phyloP scores from a whole-genome alignment of 2,329 filamentous ascomycete genomes.

The Penicillium sp. region DNA sequence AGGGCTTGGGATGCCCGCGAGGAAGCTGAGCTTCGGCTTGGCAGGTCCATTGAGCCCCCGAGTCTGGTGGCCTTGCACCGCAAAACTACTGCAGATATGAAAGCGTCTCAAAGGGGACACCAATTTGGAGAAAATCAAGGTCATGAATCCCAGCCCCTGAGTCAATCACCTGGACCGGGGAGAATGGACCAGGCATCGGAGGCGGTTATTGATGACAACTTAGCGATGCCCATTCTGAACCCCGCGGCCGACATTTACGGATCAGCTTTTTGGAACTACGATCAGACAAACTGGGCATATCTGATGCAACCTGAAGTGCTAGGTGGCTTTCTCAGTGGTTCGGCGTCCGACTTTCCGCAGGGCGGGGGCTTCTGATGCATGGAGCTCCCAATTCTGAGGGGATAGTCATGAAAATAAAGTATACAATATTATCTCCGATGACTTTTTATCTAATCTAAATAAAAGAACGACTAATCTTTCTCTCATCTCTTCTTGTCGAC shows the following conservation, averaged over 20 bases:
- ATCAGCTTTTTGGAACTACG: background rate
- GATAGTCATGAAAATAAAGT: too few species aligned
- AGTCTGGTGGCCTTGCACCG: background rate
- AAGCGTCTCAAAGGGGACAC: background rate
- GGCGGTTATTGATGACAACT: background rate
- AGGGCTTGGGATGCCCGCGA: conserved; percentile 60
- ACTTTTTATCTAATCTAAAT: too few species aligned
- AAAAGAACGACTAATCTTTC: too few species aligned
- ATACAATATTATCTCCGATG: too few species aligned
- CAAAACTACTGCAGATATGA: background rate
- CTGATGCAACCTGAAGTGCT: background rate
- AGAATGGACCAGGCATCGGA: background rate
- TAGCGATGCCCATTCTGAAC: background rate
- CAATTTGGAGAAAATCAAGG: background rate
- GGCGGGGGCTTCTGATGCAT: background rate
- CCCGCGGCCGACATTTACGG: background rate
- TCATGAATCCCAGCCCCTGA: background rate
- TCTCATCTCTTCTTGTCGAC: background rate
- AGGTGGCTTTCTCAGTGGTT: background rate
- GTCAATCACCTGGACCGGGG: background rate
- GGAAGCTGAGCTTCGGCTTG: conserved; percentile 45
- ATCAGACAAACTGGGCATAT: background rate
- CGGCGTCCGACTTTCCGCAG: background rate
- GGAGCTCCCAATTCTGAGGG: background rate
- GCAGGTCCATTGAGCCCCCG: conserved; percentile 28